Base-by-base conservation (phyloP, 1,139 yeast genomes). In the Debaryomyces coudertii region DNA sequence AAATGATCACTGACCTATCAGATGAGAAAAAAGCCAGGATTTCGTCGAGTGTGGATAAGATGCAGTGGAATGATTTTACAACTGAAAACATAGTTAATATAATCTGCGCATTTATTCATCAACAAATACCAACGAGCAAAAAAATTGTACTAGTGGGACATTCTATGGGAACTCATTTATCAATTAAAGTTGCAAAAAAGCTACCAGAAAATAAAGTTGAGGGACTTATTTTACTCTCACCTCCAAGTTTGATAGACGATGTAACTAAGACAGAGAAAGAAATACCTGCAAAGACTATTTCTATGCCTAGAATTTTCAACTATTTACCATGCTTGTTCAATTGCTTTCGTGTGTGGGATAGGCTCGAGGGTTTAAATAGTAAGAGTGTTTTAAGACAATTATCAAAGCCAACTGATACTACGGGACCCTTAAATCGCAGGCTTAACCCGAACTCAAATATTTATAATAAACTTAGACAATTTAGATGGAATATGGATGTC, bases 401-500 rank as follows among this genome's bases (percentile, higher is more conserved):
- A 16, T 61, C 76, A 5, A 57, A 59, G 5, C 60, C 56, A 23
- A 53, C 12, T 20, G 25, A n/a, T 27, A 9, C 23, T 8, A 20
- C 31, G 9, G n/a, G 6, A 8, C 7, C 20, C 2, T 15, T 28
- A 16, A 7, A 34, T 11, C n/a, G 25, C 14, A 28, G 28, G 7
- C 18, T 56, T 9, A 57, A 56, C 14, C 57, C 61, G 1, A 52
- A 62, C 6, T 58, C 70, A 5, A 62, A 65, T 39, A 48, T 66
- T 15, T 77, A 78, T 54, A 72, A 77, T 35, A 75, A 81, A 45
- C 61, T 77, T 38, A 69, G 82, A 29, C 95, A 87, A 60, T 71
- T 87, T 40, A 66, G 90, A 42, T 84, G 90, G 87, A 87, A 87
- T 58, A 58, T 86, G 53, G 90, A 85, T 60, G 79, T 85, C 9